A percentile compares a stretch with the other conserved stretches of the same genome.
Evolutionary conservation across 225 moss, liverwort and hornwort genomes (phyloP).

Genomic region (Thuidium tamariscinum): DNA sequence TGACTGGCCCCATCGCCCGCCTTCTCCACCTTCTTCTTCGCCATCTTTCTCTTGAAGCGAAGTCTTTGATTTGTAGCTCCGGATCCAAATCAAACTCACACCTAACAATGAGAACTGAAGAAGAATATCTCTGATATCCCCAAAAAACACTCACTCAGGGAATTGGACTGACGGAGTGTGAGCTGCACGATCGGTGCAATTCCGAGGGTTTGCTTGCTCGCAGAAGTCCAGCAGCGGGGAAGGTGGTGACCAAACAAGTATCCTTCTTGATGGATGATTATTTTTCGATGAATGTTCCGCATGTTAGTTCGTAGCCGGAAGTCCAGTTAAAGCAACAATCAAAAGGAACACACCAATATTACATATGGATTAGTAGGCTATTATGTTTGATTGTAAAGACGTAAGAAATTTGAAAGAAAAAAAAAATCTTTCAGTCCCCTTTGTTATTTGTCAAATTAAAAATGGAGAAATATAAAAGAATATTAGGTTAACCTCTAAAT

Average conservation of each 20-base stretch:
- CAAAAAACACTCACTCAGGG: not conserved
- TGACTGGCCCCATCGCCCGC: constrained; percentile 22
- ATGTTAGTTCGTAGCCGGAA: not conserved
- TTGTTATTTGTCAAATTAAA: not conserved
- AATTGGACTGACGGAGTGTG: not conserved
- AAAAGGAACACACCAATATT: not conserved
- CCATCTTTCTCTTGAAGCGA: not conserved
- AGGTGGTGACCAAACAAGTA: not conserved
- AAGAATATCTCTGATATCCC: too few relatives aligned
- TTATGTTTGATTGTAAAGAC: not conserved
- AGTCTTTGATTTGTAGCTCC: not conserved
- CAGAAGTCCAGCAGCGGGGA: not conserved
- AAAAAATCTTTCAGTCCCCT: not conserved
- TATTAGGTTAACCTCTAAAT: too few relatives aligned
- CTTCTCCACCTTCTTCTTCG: constrained; percentile 45
- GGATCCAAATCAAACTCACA: not conserved
- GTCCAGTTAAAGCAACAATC: not conserved
- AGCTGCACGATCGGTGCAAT: not conserved
- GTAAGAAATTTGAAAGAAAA: not conserved
- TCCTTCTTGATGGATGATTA: not conserved
- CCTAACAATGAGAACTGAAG: not conserved
- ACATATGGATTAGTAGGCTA: not conserved
- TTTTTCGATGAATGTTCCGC: not conserved
- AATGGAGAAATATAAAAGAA: not conserved
- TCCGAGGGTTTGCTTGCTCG: not conserved